These are phyloP conservation scores for Camelina laxa DNA, from an alignment of 345 rosid species.

Conservation along the genomic window DNA sequence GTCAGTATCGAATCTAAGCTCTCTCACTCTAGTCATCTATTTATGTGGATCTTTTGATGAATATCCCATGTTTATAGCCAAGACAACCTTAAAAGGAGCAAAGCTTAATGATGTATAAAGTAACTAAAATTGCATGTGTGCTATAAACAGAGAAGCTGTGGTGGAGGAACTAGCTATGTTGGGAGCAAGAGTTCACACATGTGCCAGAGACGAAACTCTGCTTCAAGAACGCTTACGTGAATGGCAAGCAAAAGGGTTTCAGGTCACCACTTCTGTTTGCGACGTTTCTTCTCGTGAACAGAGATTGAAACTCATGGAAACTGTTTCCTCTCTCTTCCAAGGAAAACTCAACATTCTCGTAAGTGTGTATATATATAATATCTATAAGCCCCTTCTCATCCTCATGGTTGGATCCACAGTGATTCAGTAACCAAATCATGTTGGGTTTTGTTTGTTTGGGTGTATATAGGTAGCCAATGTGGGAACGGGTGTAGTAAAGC, in stretches of 20 bases:
- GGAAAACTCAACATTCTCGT: constrained; percentile 44
- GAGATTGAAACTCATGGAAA: constrained; percentile 34
- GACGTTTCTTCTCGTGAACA: constrained; percentile 39
- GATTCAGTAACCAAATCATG: background rate
- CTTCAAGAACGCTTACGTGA: constrained; percentile 38
- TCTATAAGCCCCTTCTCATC: background rate
- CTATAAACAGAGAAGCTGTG: constrained; percentile 36
- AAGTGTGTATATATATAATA: background rate
- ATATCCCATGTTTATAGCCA: background rate
- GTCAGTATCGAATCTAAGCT: background rate
- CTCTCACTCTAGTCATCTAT: constrained; percentile 3
- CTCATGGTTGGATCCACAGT: background rate
- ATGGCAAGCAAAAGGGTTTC: constrained; percentile 41
- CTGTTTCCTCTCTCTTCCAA: constrained; percentile 45
- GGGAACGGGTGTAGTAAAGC: constrained; percentile 13
- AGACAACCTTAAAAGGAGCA: background rate
- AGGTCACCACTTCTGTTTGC: constrained; percentile 26
- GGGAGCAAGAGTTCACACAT: constrained; percentile 42
- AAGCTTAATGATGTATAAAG: background rate
- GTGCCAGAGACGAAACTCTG: constrained; percentile 36
- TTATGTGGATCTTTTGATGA: constrained; percentile 5
- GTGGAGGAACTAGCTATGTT: constrained; percentile 41
- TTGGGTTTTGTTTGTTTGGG: background rate
- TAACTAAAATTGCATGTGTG: background rate
- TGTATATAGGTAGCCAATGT: constrained; percentile 16